Base-by-base conservation (phyloP, 805 yeast species). In the Yueomyces sp. region DNA sequence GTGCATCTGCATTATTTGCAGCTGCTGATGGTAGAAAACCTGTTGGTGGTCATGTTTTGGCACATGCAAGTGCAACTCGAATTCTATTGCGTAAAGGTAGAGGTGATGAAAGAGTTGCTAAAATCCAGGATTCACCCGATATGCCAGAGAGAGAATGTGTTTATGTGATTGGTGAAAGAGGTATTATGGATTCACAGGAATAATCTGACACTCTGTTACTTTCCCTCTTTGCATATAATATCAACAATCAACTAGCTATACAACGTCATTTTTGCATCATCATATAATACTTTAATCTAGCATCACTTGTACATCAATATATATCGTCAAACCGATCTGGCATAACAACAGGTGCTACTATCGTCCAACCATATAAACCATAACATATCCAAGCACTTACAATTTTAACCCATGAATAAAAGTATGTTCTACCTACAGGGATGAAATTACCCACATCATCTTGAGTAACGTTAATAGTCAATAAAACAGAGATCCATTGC, bases 401-500 rank as follows among this genome's bases (percentile, higher is more conserved):
- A 45, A 92, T 85, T 64, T 92, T 92, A 41, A 90, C 86, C 95
- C 96, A 87, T 4, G 95, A 78, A 51, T 90, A 81, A 60, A 90
- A 92, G 63, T 90, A 88, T 0, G 98, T 90, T 56, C 98, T 72
- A 0, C 99, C 99, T 6, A 92, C 97, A 0, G 98, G 98, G 8
- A 86, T 79, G 55, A 92, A 92, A 47, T 86, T 92, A 3, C 95
- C 95, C 43, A 76, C 73, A 47, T 80, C 82, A 54, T 82, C 92
- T 46, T 77, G 79, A 42, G 84, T 79, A 33, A 92, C 96, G 56
- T 88, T 90, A 64, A 90, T 84, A 0, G 98, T 92, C 44, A 92
- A 70, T 47, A 92, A 69, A 0, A 96, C 86, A 1, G 97, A 96
- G 38, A 88, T 87, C 76, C 94, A 94, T 62, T 90, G 97, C 1